Percentiles rank a stretch among this genome's conserved stretches.
phyloP scores from a whole-genome alignment of 495 filamentous ascomycete species.

The Trichocladium uniseriatum region DNA sequence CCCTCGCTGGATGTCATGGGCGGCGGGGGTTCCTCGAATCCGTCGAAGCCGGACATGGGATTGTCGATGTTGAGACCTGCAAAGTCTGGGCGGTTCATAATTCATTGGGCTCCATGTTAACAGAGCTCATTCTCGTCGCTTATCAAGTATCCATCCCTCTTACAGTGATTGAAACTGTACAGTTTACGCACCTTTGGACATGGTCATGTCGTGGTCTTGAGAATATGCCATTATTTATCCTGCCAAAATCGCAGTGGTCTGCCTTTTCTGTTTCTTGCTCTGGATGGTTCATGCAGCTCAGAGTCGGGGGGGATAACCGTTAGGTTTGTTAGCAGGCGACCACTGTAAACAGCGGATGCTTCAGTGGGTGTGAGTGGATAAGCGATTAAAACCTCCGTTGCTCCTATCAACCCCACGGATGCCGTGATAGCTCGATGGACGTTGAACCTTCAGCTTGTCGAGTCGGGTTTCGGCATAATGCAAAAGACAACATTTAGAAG shows the following conservation, averaged over 20 bases:
- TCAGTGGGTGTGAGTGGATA: background rate
- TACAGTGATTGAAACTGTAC: too few species aligned
- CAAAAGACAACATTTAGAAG: too few species aligned
- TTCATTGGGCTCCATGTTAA: background rate
- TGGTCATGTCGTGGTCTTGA: background rate
- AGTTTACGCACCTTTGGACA: background rate
- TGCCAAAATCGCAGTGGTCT: too few species aligned
- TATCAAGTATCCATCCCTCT: background rate
- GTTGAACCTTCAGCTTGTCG: too few species aligned
- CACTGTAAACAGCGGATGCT: too few species aligned
- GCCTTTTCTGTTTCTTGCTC: too few species aligned
- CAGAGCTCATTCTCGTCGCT: background rate
- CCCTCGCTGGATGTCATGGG: conserved; percentile 37
- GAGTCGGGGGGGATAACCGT: background rate
- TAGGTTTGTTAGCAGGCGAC: too few species aligned
- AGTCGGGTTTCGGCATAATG: too few species aligned
- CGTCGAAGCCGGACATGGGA: conserved; percentile 11
- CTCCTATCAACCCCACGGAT: background rate
- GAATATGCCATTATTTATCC: background rate
- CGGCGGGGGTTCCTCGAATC: conserved; percentile 13
- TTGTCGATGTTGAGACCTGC: conserved; percentile 19
- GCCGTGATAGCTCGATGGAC: too few species aligned
- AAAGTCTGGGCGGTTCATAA: conserved; percentile 11
- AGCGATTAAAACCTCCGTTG: background rate
- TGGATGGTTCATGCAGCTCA: too few species aligned